Evolutionary conservation across 306 rosid genomes (phyloP).

Genomic region (Acmispon strigosus): DNA sequence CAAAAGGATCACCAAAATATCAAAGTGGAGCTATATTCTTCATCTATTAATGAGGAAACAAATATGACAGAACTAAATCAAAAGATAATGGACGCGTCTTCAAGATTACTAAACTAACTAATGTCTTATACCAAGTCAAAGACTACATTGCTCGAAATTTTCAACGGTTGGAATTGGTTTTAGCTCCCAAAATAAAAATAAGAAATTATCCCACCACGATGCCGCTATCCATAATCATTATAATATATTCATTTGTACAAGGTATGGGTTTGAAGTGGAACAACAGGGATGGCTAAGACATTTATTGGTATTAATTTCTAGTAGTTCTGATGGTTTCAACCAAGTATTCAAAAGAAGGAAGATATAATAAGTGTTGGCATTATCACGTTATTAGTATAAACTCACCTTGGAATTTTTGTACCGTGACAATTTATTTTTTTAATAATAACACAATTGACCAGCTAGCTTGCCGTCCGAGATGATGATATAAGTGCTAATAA

Average conservation of each 20-base stretch:
- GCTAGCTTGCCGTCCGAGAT: constrained; percentile 31
- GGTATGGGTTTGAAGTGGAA: not conserved
- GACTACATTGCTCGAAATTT: not conserved
- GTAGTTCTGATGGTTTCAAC: too few relatives aligned
- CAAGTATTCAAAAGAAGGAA: not conserved
- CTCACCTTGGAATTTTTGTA: too few relatives aligned
- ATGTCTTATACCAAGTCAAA: constrained; percentile 25
- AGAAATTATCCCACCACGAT: not conserved
- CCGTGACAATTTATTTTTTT: too few relatives aligned
- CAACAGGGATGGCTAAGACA: not conserved
- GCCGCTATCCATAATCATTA: not conserved
- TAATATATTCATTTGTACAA: not conserved
- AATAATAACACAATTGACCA: not conserved
- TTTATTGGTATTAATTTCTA: too few relatives aligned
- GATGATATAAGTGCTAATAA: not conserved
- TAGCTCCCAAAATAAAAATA: not conserved
- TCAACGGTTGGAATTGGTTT: not conserved
- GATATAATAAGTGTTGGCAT: not conserved
- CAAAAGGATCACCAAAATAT: constrained; percentile 1
- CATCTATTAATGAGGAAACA: not conserved
- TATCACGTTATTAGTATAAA: not conserved
- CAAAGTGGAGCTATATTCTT: not conserved
- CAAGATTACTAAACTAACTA: constrained; percentile 14
- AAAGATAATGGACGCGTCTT: constrained; percentile 11
- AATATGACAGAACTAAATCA: constrained; percentile 4